Evolutionary conservation across 164 flowering plant species (phyloP).

Genomic region (Vitis labrusca): DNA sequence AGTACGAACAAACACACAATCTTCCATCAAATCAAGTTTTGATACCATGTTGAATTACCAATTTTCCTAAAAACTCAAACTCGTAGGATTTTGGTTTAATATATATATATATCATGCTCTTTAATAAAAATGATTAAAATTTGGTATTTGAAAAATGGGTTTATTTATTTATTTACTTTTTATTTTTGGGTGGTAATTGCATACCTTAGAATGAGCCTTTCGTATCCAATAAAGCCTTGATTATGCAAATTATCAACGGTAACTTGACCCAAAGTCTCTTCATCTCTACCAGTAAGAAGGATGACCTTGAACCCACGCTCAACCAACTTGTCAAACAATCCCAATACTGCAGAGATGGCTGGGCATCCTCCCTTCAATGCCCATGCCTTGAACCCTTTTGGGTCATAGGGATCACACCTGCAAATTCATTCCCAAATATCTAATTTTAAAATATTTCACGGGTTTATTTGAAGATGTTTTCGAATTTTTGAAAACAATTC

Average conservation of each 20-base stretch:
- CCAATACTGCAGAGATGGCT: slow-evolving; percentile 48
- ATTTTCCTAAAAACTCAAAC: too few relatives aligned
- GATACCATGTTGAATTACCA: too few relatives aligned
- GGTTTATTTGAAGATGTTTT: too few relatives aligned
- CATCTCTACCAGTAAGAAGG: slow-evolving; percentile 72
- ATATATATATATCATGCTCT: too few relatives aligned
- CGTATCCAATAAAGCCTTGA: slow-evolving; percentile 77
- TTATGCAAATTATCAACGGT: slow-evolving; percentile 50
- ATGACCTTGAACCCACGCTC: slow-evolving; percentile 60
- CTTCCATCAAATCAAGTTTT: too few relatives aligned
- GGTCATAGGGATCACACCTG: slow-evolving; percentile 80
- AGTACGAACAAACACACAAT: too few relatives aligned
- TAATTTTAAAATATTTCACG: neutral
- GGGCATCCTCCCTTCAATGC: slow-evolving; percentile 53
- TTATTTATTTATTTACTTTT: too few relatives aligned
- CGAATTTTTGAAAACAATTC: too few relatives aligned
- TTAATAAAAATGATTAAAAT: too few relatives aligned
- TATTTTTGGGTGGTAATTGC: too few relatives aligned
- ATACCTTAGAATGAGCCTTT: slow-evolving; percentile 6
- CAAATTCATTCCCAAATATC: neutral
- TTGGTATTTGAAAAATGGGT: too few relatives aligned
- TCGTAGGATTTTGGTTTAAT: too few relatives aligned
- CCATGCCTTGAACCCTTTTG: slow-evolving; percentile 60
- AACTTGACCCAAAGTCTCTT: slow-evolving; percentile 47
- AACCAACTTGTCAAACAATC: slow-evolving; percentile 46